Percentiles rank a stretch among this genome's conserved stretches.
Conservation (phyloP, 2,329 filamentous ascomycete species). For the Orbilia ellipsospora region DNA sequence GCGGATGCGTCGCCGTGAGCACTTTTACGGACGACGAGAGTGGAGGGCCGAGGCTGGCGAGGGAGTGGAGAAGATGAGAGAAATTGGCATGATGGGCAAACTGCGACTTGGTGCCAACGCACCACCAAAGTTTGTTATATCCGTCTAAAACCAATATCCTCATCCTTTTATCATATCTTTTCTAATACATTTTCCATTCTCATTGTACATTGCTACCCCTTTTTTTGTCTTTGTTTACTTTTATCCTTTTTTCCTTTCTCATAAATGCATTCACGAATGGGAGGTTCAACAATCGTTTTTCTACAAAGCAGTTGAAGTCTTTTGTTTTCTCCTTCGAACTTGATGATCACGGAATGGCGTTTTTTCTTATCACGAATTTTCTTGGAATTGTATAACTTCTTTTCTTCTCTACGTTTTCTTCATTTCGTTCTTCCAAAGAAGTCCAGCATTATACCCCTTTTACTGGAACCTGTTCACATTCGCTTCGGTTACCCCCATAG, state of each 20-base stretch:
- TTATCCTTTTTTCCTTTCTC: conserved; percentile 46
- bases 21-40: conserved; percentile 84
- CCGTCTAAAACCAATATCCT: conserved; percentile 49
- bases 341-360: conserved; percentile 54
- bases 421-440: conserved; percentile 55
- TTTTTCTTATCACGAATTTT: conserved; percentile 50
- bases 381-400: conserved; percentile 33
- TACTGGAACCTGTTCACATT: conserved; percentile 55
- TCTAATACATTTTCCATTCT: conserved; percentile 16
- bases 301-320: conserved; percentile 31
- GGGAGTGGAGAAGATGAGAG: conserved; percentile 91
- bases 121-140: conserved; percentile 58
- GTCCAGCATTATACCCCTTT: conserved; percentile 44
- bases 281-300: conserved; percentile 52
- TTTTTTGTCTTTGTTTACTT: conserved; percentile 58
- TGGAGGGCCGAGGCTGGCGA: conserved; percentile 80
- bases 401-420: conserved; percentile 15
- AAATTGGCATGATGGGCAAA: conserved; percentile 86
- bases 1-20: conserved; percentile 90
- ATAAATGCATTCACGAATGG: conserved; percentile 43
- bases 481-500: conserved; percentile 57
- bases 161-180: conserved; percentile 32
- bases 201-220: conserved; percentile 38
- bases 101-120: conserved; percentile 56
- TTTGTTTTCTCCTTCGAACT: conserved; percentile 36